phyloP scores from a whole-genome alignment of 306 rosid species.

The Vachellia pachyceras region DNA sequence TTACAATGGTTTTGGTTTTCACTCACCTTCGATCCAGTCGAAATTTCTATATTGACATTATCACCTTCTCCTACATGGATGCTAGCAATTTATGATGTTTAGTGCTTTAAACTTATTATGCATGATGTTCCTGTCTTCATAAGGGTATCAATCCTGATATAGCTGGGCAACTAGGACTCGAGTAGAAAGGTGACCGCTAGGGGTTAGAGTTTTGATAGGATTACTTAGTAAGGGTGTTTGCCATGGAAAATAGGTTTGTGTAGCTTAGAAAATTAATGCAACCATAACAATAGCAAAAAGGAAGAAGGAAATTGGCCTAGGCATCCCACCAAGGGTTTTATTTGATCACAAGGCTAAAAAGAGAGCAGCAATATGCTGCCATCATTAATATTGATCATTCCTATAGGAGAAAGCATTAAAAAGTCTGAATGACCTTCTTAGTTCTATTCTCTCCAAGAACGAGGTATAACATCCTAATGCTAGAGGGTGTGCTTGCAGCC shows the following conservation, averaged over 20 bases:
- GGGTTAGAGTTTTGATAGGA: neutral
- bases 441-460: neutral
- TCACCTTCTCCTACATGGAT: neutral
- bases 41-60: constrained; percentile 95
- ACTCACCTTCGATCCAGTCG: constrained; percentile 95
- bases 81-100: neutral
- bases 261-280: neutral
- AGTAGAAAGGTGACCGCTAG: neutral
- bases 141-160: constrained; percentile 6
- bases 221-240: neutral
- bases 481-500: neutral
- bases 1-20: constrained; percentile 43
- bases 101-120: constrained; percentile 1
- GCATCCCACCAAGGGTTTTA: neutral
- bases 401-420: neutral
- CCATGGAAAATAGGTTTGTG: neutral
- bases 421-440: neutral
- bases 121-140: constrained; percentile 18
- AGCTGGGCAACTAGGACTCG: constrained; percentile 11
- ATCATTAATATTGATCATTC: neutral
- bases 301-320: neutral
- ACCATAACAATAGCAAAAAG: neutral
- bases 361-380: neutral
- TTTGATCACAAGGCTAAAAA: neutral
- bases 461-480: neutral